A percentile compares a stretch with the other conserved stretches of the same genome.
Conservation (phyloP, 1,139 yeast species). For the Yamadazyma triangularis region DNA sequence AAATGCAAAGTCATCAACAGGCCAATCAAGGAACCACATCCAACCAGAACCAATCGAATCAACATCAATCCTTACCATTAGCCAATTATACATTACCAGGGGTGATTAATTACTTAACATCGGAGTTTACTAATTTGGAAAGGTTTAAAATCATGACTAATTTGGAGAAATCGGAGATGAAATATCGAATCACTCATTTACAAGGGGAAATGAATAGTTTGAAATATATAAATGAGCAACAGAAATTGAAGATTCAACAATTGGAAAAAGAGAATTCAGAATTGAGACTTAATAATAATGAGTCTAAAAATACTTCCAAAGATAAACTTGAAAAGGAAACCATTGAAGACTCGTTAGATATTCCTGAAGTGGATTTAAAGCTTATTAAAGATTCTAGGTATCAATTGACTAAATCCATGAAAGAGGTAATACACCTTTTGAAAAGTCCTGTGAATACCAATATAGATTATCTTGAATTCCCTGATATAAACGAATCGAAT, state of each 20-base stretch:
- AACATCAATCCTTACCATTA: conserved; percentile 9
- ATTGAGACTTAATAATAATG: conserved; percentile 4
- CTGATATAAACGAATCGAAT: conserved; percentile 9
- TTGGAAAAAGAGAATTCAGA: conserved; percentile 18
- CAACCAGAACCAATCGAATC: conserved; percentile 2
- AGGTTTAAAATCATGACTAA: conserved; percentile 53
- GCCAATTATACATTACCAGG: conserved; percentile 57
- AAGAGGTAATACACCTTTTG: conserved; percentile 37
- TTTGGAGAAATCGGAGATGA: conserved; percentile 55
- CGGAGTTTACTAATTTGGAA: conserved; percentile 57
- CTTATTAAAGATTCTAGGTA: conserved; percentile 35
- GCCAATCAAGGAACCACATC: conserved; percentile 5
- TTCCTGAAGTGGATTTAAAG: conserved; percentile 40
- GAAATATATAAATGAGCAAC: conserved; percentile 33
- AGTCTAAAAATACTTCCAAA: background rate
- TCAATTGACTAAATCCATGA: conserved; percentile 38
- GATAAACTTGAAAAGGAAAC: too few species aligned
- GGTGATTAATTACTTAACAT: conserved; percentile 57
- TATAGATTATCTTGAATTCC: conserved; percentile 12
- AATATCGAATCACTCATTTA: conserved; percentile 47
- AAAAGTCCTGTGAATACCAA: conserved; percentile 27
- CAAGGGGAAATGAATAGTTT: conserved; percentile 52
- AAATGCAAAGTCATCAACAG: conserved; percentile 5
- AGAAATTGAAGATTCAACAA: conserved; percentile 23
- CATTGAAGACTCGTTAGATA: conserved; percentile 5